Conservation (phyloP, 78 protist species). For the Thecamonas trahens region DNA sequence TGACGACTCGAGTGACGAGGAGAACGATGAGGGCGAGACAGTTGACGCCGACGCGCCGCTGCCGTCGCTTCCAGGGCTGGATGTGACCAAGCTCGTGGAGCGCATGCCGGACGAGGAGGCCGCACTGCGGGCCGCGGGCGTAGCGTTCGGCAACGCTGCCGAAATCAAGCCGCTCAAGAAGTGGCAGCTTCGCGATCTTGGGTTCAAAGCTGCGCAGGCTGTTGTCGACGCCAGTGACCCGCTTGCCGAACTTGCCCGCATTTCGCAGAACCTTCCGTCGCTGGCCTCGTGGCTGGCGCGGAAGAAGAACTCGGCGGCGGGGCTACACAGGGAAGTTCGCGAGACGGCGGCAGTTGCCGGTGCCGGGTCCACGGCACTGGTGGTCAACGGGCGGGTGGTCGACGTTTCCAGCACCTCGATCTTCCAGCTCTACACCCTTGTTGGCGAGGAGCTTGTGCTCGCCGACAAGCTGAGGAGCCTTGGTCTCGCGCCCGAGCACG, state of each 20-base stretch:
- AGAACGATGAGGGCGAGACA: neutral
- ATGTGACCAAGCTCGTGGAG: neutral
- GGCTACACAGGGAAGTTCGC: neutral
- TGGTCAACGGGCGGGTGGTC: neutral
- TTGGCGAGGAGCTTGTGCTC: too few species aligned
- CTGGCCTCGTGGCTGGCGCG: neutral
- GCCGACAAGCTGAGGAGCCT: too few species aligned
- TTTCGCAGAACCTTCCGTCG: conserved; percentile 37
- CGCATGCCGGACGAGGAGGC: neutral
- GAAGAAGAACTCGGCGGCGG: neutral
- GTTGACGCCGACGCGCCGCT: too few species aligned
- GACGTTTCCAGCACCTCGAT: neutral
- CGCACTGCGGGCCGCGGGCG: neutral
- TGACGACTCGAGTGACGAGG: conserved; percentile 40
- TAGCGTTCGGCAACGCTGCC: neutral
- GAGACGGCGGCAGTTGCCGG: too few species aligned
- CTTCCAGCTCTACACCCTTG: too few species aligned
- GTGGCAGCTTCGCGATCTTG: conserved; percentile 45
- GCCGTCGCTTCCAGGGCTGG: too few species aligned
- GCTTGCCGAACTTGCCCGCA: conserved; percentile 19
- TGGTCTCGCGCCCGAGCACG: too few species aligned
- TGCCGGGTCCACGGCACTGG: too few species aligned
- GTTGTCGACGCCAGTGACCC: conserved; percentile 24
- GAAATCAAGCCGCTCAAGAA: conserved; percentile 13
- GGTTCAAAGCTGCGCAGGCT: conserved; percentile 42